Conservation (phyloP, 164 flowering plant species). For the Buxus sempervirens region DNA sequence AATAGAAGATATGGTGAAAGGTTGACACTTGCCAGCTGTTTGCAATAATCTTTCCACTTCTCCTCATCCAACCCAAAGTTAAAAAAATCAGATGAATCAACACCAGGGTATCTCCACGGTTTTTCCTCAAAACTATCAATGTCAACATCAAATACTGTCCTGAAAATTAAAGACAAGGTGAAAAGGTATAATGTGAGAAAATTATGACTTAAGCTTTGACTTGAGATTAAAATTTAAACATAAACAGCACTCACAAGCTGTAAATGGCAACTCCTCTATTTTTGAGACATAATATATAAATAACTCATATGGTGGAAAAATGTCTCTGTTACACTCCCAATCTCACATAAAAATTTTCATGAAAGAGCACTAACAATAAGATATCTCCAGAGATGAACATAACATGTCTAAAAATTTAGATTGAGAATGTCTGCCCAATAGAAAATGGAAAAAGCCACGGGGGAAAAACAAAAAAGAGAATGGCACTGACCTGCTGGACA, state of each 20-base stretch:
- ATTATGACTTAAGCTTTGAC: neutral
- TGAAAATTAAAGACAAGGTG: conserved; percentile 27
- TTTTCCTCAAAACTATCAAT: conserved; percentile 88
- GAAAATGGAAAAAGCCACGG: too few relatives aligned
- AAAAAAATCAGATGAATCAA: conserved; percentile 79
- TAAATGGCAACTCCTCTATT: too few relatives aligned
- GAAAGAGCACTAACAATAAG: neutral
- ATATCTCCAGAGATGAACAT: too few relatives aligned
- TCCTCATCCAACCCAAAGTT: conserved; percentile 90
- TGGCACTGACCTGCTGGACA: too few relatives aligned
- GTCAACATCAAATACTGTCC: conserved; percentile 92
- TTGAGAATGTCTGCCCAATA: too few relatives aligned
- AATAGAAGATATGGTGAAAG: neutral
- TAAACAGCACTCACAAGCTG: neutral
- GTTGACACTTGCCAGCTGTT: conserved; percentile 62
- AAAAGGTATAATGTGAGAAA: neutral
- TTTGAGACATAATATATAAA: neutral
- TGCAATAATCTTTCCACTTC: conserved; percentile 87
- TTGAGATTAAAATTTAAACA: neutral
- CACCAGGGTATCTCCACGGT: conserved; percentile 79
- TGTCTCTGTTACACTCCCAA: neutral
- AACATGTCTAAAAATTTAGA: too few relatives aligned
- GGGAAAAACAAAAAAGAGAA: too few relatives aligned
- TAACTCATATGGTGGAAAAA: neutral
- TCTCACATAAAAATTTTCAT: neutral